Evolutionary conservation across 2,329 filamentous ascomycete species (phyloP).

Genomic region (Daldinia sp.): DNA sequence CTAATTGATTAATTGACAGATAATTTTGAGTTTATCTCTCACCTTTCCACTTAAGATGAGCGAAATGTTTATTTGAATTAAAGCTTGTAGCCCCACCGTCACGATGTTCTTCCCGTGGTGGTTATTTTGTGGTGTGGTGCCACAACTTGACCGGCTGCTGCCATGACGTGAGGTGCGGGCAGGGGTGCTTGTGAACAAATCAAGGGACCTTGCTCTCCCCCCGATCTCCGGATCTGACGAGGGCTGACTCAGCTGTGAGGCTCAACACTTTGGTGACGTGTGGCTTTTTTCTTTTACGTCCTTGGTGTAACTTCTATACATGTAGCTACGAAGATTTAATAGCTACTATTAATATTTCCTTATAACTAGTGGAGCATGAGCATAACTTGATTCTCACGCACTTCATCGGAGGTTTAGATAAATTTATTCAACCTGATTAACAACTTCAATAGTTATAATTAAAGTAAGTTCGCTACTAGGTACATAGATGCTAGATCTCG

Average conservation of each 20-base stretch:
- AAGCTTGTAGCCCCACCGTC: conserved; percentile 34
- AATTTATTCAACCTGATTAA: too few relatives aligned
- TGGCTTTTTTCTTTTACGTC: background rate
- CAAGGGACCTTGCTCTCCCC: conserved; percentile 9
- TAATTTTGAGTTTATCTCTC: background rate
- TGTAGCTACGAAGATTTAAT: too few relatives aligned
- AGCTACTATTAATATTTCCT: too few relatives aligned
- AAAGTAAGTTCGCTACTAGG: too few relatives aligned
- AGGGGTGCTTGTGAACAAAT: conserved; percentile 14
- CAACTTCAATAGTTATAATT: too few relatives aligned
- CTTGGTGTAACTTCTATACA: too few relatives aligned
- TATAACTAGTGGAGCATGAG: too few relatives aligned
- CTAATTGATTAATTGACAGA: background rate
- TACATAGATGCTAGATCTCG: background rate
- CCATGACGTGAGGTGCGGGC: conserved; percentile 34
- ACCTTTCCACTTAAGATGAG: background rate
- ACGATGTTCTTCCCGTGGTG: conserved; percentile 31
- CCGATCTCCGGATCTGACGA: conserved; percentile 35
- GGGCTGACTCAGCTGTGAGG: conserved; percentile 33
- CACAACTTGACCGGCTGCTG: conserved; percentile 16
- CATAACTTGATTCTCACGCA: too few relatives aligned
- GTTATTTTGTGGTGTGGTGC: conserved; percentile 22
- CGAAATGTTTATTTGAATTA: conserved; percentile 12
- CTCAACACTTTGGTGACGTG: conserved; percentile 4
- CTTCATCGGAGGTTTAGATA: too few relatives aligned